phyloP scores from a whole-genome alignment of 1,284 basidiomycete species.

The Rhizoctonia solani region DNA sequence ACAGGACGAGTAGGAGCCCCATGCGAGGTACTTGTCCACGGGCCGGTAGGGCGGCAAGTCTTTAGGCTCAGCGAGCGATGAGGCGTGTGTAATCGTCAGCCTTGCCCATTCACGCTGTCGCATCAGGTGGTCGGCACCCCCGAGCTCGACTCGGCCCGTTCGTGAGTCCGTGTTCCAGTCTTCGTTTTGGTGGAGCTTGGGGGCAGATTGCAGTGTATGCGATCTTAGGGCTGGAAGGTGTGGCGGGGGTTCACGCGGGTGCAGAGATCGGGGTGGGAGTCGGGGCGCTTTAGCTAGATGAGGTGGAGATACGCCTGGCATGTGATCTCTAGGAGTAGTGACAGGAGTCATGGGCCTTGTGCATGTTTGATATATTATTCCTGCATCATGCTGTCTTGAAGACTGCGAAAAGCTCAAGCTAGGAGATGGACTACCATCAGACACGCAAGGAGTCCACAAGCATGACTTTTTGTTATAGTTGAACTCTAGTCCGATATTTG shows the following conservation, averaged over 20 bases:
- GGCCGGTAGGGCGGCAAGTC: not conserved
- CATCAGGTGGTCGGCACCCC: slow-evolving; percentile 3
- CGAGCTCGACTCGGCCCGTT: not conserved
- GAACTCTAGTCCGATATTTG: too few relatives aligned
- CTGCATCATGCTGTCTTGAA: too few relatives aligned
- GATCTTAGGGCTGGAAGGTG: slow-evolving; percentile 4
- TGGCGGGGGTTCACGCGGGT: not conserved
- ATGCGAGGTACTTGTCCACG: not conserved
- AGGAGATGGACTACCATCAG: too few relatives aligned
- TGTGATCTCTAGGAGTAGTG: not conserved
- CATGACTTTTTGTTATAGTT: too few relatives aligned
- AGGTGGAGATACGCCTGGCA: slow-evolving; percentile 4
- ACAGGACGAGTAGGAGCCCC: not conserved
- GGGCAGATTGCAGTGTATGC: not conserved
- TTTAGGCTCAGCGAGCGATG: slow-evolving; percentile 10
- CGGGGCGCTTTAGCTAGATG: not conserved
- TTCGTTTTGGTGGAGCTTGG: slow-evolving; percentile 4
- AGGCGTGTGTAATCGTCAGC: not conserved
- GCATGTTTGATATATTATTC: not conserved
- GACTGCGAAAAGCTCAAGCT: too few relatives aligned
- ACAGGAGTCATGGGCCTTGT: too few relatives aligned
- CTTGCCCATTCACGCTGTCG: slow-evolving; percentile 7
- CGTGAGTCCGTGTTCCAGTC: not conserved
- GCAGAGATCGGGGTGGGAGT: not conserved
- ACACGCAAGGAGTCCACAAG: too few relatives aligned